Evolutionary conservation across 768 basidiomycete species (phyloP).

Genomic region (Lyophyllum semitale): DNA sequence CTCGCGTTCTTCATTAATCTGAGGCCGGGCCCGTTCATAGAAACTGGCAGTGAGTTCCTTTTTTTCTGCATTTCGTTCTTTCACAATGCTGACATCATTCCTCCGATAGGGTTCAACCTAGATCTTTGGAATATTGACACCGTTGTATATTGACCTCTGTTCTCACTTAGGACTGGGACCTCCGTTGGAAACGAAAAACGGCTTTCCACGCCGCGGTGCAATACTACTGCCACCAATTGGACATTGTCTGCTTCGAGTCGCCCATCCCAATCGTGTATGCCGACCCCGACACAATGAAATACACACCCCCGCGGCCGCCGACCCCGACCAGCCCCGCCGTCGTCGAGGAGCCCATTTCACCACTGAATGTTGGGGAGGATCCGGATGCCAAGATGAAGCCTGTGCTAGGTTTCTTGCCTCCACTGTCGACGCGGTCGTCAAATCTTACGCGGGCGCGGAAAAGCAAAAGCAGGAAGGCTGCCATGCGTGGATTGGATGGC

Average conservation of each 20-base stretch:
- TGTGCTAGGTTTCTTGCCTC: slow-evolving; percentile 49
- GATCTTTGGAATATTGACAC: background rate
- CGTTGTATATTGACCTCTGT: background rate
- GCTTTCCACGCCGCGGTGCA: slow-evolving; percentile 81
- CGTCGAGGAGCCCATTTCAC: slow-evolving; percentile 16
- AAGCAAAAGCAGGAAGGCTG: slow-evolving; percentile 43
- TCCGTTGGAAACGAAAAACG: slow-evolving; percentile 62
- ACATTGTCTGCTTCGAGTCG: slow-evolving; percentile 61
- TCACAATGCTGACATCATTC: background rate
- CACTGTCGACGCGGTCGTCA: slow-evolving; percentile 33
- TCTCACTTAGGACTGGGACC: slow-evolving; percentile 52
- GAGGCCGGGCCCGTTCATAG: slow-evolving; percentile 1
- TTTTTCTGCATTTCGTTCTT: background rate
- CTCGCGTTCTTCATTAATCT: background rate
- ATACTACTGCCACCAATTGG: slow-evolving; percentile 69
- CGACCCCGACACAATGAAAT: slow-evolving; percentile 30
- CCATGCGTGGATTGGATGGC: slow-evolving; percentile 37
- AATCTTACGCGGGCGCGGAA: slow-evolving; percentile 39
- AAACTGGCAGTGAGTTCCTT: slow-evolving; percentile 23
- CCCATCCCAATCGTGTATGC: slow-evolving; percentile 60
- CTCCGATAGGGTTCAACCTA: slow-evolving; percentile 6
- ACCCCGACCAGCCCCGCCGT: slow-evolving; percentile 11
- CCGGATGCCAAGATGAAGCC: slow-evolving; percentile 33
- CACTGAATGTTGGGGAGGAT: slow-evolving; percentile 25
- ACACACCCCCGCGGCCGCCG: slow-evolving; percentile 13